A percentile compares a stretch with the other conserved stretches of the same genome.
These are phyloP conservation scores for Calendula officinalis DNA, from an alignment of 129 eudicot species.

Conservation along the genomic window DNA sequence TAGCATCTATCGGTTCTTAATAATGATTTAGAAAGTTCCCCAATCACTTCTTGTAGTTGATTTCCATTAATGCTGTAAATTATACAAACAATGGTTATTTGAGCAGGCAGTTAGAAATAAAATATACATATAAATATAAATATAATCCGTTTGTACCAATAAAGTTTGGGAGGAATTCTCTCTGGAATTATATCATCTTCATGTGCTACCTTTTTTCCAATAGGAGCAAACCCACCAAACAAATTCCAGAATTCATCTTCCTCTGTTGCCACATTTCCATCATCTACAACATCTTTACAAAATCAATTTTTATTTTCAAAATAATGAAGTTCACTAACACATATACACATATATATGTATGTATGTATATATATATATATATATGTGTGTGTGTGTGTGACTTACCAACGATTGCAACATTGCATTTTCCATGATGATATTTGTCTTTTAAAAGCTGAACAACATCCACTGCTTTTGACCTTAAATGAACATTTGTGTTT, in stretches of 20 bases:
- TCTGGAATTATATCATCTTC: constrained; percentile 90
- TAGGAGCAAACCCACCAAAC: constrained; percentile 96
- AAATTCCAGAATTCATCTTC: constrained; percentile 83
- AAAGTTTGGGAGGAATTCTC: constrained; percentile 66
- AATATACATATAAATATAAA: background rate
- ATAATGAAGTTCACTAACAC: constrained; percentile 20
- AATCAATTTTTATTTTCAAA: background rate
- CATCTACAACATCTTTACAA: constrained; percentile 46
- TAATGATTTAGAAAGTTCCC: constrained; percentile 79
- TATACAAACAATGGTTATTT: background rate
- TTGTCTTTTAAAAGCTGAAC: constrained; percentile 75
- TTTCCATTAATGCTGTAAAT: constrained; percentile 72
- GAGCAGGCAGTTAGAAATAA: too few species aligned
- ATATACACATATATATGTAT: background rate
- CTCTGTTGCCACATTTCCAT: constrained; percentile 84
- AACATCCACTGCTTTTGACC: constrained; percentile 78
- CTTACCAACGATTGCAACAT: constrained; percentile 91
- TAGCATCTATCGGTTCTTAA: constrained; percentile 79
- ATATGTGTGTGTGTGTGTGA: background rate
- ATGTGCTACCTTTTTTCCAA: constrained; percentile 68
- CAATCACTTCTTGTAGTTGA: constrained; percentile 53
- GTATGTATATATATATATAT: too few species aligned
- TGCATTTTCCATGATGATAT: constrained; percentile 75
- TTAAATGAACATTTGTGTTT: constrained; percentile 73
- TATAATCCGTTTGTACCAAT: constrained; percentile 43